Evolutionary conservation across 371 early-diverging fungal species (phyloP).

Genomic region (Saksenaea vasiformis): DNA sequence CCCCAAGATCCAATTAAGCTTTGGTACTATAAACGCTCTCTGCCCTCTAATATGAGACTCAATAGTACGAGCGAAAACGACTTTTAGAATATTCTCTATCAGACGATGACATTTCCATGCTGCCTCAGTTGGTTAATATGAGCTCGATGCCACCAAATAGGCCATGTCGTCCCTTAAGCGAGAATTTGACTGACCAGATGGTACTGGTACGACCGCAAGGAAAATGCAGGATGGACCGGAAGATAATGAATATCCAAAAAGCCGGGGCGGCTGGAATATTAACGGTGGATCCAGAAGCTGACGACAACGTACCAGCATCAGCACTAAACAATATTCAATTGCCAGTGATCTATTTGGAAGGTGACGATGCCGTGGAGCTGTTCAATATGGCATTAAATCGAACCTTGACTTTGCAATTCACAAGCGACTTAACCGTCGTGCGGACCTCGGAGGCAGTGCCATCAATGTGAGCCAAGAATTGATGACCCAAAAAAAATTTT

Average conservation of each 20-base stretch:
- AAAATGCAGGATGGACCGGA: slow-evolving; percentile 12
- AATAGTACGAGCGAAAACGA: not conserved
- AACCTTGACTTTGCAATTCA: not conserved
- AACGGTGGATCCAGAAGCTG: not conserved
- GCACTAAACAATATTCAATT: not conserved
- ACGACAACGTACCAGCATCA: not conserved
- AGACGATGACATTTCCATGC: not conserved
- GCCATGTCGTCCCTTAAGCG: slow-evolving; percentile 12
- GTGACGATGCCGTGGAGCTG: not conserved
- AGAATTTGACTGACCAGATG: slow-evolving; percentile 18
- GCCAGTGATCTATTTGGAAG: slow-evolving; percentile 15
- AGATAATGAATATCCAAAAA: slow-evolving; percentile 15
- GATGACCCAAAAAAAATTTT: not conserved
- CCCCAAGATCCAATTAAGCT: not conserved
- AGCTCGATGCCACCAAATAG: not conserved
- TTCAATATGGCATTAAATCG: not conserved
- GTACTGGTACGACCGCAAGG: slow-evolving; percentile 19
- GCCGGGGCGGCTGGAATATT: slow-evolving; percentile 17
- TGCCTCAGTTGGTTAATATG: not conserved
- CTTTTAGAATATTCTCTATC: not conserved
- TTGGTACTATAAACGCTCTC: not conserved
- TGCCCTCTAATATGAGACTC: not conserved
- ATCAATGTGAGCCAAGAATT: slow-evolving; percentile 3
- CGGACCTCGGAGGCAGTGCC: not conserved
- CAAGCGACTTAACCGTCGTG: not conserved